Evolutionary conservation across 441 rosid genomes (phyloP).

Genomic region (Kokia cookei): DNA sequence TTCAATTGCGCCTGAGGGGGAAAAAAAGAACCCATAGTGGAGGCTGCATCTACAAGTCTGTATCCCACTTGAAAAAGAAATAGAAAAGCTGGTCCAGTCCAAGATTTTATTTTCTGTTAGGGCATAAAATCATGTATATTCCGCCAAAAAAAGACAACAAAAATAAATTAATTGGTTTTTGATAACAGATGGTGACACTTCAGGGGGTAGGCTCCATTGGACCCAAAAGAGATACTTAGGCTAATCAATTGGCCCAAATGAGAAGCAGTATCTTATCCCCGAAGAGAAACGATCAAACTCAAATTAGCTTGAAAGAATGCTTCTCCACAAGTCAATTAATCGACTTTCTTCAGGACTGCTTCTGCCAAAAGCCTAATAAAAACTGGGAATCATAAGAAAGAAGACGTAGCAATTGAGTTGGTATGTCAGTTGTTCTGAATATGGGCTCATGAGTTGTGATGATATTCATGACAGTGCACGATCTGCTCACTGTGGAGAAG

Average conservation of each 20-base stretch:
- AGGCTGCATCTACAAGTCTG: constrained; percentile 7
- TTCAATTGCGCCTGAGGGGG: constrained; percentile 18
- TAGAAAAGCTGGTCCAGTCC: neutral
- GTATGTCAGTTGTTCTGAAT: neutral
- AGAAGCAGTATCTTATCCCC: neutral
- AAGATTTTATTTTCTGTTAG: neutral
- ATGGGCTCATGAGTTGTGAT: neutral
- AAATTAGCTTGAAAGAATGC: no score
- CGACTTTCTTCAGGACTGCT: no score
- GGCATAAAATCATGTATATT: neutral
- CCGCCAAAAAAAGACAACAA: neutral
- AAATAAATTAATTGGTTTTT: no score
- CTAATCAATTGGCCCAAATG: neutral
- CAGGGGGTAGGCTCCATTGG: neutral
- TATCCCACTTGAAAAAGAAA: constrained; percentile 5
- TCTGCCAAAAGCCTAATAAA: neutral
- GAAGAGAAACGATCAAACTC: no score
- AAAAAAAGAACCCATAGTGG: neutral
- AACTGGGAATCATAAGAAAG: neutral
- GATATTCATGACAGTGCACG: neutral
- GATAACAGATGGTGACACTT: neutral
- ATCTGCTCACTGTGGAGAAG: neutral
- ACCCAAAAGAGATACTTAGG: no score
- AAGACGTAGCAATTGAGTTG: neutral
- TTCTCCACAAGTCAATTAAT: no score